A percentile compares a stretch with the other conserved stretches of the same genome.
phyloP scores from a whole-genome alignment of 805 yeast genomes.

The Yueomyces sinensis region DNA sequence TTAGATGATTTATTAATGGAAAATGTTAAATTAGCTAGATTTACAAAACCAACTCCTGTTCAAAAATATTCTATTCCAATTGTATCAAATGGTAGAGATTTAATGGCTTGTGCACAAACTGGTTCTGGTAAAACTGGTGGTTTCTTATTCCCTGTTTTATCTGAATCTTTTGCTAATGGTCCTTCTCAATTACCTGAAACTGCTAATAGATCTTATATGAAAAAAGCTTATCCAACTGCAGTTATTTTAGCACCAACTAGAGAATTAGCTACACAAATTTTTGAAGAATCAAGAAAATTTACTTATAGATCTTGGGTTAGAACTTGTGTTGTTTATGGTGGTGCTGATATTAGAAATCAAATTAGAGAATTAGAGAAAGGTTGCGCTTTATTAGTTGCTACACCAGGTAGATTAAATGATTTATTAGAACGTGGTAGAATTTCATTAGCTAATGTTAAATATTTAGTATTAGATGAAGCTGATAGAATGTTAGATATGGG shows the following conservation, averaged over 20 bases:
- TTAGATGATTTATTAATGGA: slow-evolving; percentile 74
- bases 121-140: slow-evolving; percentile 99
- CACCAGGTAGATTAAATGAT: slow-evolving; percentile 98
- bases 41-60: slow-evolving; percentile 92
- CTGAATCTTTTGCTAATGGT: slow-evolving; percentile 80
- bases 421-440: slow-evolving; percentile 89
- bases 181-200: slow-evolving; percentile 49
- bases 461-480: slow-evolving; percentile 95
- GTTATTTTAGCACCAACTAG: slow-evolving; percentile 97
- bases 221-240: slow-evolving; percentile 88
- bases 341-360: slow-evolving; percentile 87
- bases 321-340: slow-evolving; percentile 96
- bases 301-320: slow-evolving; percentile 97
- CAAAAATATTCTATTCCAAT: slow-evolving; percentile 91
- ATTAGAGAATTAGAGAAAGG: slow-evolving; percentile 82
- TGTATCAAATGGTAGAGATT: slow-evolving; percentile 77
- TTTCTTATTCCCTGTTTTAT: slow-evolving; percentile 92
- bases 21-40: slow-evolving; percentile 79
- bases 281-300: slow-evolving; percentile 89
- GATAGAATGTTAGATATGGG: slow-evolving; percentile 99
- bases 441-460: slow-evolving; percentile 79
- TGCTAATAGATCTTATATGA: slow-evolving; percentile 31
- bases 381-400: slow-evolving; percentile 92
- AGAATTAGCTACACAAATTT: slow-evolving; percentile 95
- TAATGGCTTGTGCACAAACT: slow-evolving; percentile 96